Base-by-base conservation (phyloP, 495 filamentous ascomycete genomes). In the Sporormia fimetaria region DNA sequence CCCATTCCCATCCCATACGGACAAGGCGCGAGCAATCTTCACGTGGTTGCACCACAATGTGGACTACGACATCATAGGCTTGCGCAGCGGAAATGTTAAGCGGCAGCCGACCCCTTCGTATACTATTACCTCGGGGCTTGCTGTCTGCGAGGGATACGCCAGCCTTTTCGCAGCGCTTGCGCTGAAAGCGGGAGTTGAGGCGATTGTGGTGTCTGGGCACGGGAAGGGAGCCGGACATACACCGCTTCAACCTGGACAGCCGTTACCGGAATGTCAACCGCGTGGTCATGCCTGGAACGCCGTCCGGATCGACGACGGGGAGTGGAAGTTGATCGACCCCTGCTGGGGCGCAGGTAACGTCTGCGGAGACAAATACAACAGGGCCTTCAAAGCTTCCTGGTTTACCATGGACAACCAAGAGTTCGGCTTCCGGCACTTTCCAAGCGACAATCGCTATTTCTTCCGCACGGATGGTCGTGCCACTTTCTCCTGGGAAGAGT, bases 31-130 rank as follows among this genome's bases (percentile, higher is more conserved):
- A 11, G 81, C 70, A 6, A 80, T 98, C 42, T 98, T 98, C 59
- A 83, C 84, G 6, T 98, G 87, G 90, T 70, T 85, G 32, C 90
- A 96, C 60, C 80, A 98, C 60, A 96, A 95, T 54, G 75, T 98
- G 44, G 65, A 66, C 31, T 98, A 98, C 62, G 82, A 98, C 58
- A 68, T 72, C 4, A 63, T 74, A 24, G 68, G 74, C 28, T 90
- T 94, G 66, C 87, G 87, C 57, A 72, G 69, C 42, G 68, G 76
- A 29, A 73, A 60, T 38, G 67, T 92, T 24, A 21, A 26, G 6
- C 63, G 75, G 45, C 66, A 74, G n/a, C 72, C 73, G 18, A 81
- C 77, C 4, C 77, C 85, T 0, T 67, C 67, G 3, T 70, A 72
- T 21, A 82, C 78, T 0, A 68, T 95, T 9, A 64, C 70, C 12